These are phyloP conservation scores for Eremomyces bilateralis DNA, from an alignment of 495 filamentous ascomycete genomes.

Conservation along the genomic window DNA sequence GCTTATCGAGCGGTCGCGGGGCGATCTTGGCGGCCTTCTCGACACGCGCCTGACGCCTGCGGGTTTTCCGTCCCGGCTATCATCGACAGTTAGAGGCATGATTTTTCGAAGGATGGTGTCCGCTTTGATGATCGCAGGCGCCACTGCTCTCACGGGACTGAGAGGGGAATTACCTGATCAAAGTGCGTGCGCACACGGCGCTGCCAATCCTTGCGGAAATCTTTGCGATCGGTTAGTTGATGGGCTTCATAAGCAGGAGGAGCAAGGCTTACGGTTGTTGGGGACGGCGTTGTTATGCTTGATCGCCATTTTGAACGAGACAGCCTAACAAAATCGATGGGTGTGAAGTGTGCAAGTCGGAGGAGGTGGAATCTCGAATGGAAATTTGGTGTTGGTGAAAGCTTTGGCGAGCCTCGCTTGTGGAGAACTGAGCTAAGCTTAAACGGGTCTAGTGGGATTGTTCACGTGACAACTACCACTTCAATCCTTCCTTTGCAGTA, in stretches of 20 bases:
- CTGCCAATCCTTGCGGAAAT: slow-evolving; percentile 99
- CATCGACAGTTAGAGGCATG: slow-evolving; percentile 7
- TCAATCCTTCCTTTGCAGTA: no score
- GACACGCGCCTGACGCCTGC: slow-evolving; percentile 70
- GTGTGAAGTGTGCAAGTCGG: no score
- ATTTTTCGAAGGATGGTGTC: not conserved
- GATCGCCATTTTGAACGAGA: slow-evolving; percentile 41
- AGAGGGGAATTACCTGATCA: slow-evolving; percentile 69
- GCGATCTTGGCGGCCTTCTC: slow-evolving; percentile 84
- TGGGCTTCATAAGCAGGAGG: slow-evolving; percentile 4
- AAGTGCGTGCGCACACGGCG: slow-evolving; percentile 95
- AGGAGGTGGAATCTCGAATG: no score
- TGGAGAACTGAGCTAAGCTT: no score
- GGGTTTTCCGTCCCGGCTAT: slow-evolving; percentile 82
- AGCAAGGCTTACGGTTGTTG: slow-evolving; percentile 59
- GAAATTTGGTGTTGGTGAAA: no score
- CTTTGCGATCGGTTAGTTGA: slow-evolving; percentile 21
- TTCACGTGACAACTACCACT: no score
- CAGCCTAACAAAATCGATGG: no score
- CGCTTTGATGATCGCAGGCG: slow-evolving; percentile 16
- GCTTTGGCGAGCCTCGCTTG: no score
- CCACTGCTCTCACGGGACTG: slow-evolving; percentile 20
- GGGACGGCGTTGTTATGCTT: slow-evolving; percentile 99
- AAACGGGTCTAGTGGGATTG: no score
- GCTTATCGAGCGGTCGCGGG: slow-evolving; percentile 90